Evolutionary conservation across 345 rosid species (phyloP), one percentile per base, ranked within the genome.

Genomic region (Barbarea vulgaris): DNA sequence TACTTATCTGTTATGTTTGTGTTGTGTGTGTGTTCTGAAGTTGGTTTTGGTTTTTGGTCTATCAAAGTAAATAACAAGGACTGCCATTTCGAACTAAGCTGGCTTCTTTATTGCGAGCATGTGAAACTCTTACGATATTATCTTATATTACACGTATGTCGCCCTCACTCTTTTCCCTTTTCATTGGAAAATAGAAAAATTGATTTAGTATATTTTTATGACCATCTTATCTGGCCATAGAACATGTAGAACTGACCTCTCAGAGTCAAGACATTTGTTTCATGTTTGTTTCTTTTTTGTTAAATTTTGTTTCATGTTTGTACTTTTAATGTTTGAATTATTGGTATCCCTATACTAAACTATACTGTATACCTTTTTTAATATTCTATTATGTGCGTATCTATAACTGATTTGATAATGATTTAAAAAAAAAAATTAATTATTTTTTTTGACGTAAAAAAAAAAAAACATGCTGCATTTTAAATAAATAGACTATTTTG

Each of bases 31-130:
- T 62, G 76, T 69, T 44, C 66, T 24, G 75, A 47, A 53, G 65
- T 55, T 70, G 70, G 80, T 64, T 61, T 60, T 59, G 25, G 58
- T 34, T 64, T 61, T 60, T 59, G 25, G 58, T 34, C 42, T 61
- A 65, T 70, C 75, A 55, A 55, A 36, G 30, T 21, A 34, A 53
- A 27, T 68, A 77, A 76, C 58, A 63, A 34, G 53, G 50, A 63
- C 63, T 76, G 59, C 59, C 69, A 77, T 64, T 55, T 70, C 56
- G 55, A 76, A 44, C 61, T 46, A 77, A 69, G 76, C 80, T 69
- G 75, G 80, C 42, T 33, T 69, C 64, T 69, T 77, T 77, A 70
- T 70, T 77, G 67, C 74, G 44, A 15, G 75, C 80, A 70, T 77
- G 80, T 77, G 80, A 48, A 65, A 33, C 44, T 65, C 62, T 77